phyloP scores from a whole-genome alignment of 345 rosid genomes.

The Eucalyptus grandis region DNA sequence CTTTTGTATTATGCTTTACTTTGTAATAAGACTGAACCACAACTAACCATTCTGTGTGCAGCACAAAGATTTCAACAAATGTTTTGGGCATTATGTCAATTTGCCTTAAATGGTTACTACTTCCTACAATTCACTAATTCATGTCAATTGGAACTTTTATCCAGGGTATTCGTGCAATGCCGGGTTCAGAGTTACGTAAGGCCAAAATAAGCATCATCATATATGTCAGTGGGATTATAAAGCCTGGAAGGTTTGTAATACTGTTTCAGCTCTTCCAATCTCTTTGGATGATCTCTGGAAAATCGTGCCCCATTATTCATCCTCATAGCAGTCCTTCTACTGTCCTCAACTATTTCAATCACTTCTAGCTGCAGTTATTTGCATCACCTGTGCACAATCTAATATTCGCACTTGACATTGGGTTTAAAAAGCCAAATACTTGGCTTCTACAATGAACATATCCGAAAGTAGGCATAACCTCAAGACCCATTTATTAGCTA shows the following conservation, averaged over 20 bases:
- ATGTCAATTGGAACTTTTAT: neutral
- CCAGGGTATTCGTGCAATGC: constrained; percentile 27
- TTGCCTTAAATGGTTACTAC: neutral
- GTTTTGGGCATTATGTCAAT: neutral
- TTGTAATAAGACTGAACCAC: neutral
- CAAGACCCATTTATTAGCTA: neutral
- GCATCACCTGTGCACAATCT: neutral
- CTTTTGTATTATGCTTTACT: neutral
- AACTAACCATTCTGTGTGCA: neutral
- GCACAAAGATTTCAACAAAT: neutral
- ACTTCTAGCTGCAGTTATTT: neutral
- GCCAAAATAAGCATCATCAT: constrained; percentile 42
- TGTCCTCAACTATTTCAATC: neutral
- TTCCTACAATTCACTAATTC: neutral
- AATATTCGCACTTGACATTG: too few relatives aligned
- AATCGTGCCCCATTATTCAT: neutral
- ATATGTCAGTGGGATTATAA: constrained; percentile 37
- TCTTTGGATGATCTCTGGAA: neutral
- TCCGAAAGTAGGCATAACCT: neutral
- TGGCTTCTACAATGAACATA: neutral
- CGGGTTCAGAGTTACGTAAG: constrained; percentile 18
- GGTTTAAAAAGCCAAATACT: neutral
- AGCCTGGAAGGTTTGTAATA: constrained; percentile 49
- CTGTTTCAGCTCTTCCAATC: neutral
- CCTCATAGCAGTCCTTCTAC: neutral